Base-by-base conservation (phyloP, 73 alveolate genomes). In the Breviolum minutum region DNA sequence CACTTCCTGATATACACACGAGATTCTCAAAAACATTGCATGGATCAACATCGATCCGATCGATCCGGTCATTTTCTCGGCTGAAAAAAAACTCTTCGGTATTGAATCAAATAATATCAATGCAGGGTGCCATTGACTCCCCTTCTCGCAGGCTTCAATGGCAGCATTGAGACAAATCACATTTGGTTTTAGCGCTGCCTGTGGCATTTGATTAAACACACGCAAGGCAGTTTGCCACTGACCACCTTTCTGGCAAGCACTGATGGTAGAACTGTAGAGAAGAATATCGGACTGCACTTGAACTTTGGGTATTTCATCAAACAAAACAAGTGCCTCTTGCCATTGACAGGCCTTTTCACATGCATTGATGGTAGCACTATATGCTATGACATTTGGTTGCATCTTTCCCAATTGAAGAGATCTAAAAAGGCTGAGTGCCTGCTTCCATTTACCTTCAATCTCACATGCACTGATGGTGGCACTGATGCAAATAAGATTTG, bases 391-490 rank as follows among this genome's bases (percentile, higher is more conserved):
- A 88, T 88, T 54, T 6, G 95, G 70, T 27, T n/a, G 60, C 60
- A 63, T 61, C 26, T 29, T 64, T 8, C 63, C 7, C 4, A 79
- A 61, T 6, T 60, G 27, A 73, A 85, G 60, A 62, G 24, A 54
- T 7, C 22, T 77, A 24, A 85, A 13, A 19, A 85, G n/a, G 27
- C 30, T 64, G 13, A 85, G 61, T 11, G 94, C 94, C 48, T n/a
- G 40, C n/a, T 16, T 79, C 94, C 94, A 85, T 26, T 85, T 17
- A 24, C 27, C 63, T 7, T n/a, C 94, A 73, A 61, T 85, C 63
- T 85, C 94, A 24, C 76, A 85, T 24, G 94, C 94, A 29, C 94
- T 85, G 79, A 85, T 85, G 10, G 79, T 54, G 29, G 77, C 70
- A 29, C 24, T 85, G 94, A 85, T 61, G 79, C 94, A 61, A 66